Evolutionary conservation across 345 rosid species (phyloP), one percentile per base, ranked within the genome.

Genomic region (Ceriops decandra): DNA sequence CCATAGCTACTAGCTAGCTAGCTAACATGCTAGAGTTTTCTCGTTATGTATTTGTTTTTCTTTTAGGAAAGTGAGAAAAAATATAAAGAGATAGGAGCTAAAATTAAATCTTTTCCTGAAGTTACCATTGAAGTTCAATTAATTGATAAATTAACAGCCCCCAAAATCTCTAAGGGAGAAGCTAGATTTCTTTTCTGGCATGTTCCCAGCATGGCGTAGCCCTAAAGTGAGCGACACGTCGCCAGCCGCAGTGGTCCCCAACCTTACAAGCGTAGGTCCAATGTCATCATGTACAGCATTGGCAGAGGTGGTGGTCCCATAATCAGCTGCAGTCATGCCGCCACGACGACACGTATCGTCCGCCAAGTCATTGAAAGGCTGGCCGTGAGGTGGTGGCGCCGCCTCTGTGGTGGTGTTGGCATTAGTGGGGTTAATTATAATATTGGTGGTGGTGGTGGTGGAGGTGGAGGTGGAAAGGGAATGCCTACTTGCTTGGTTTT

Each of bases 141-240:
- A 56, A 56, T 9, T 56, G 16, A 11, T 56, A 22, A 72, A 74
- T 82, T 68, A 93, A 68, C 85, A 87, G 60, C 85, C 81, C 27
- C 89, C 87, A 75, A 91, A 89, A 58, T 88, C 96, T 67, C 91
- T 86, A 76, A 87, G 76, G 10, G 92, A 82, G 87, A 93, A 93
- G 59, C 92, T 22, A 32, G 77, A 72, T 24, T 68, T 78, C 62
- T 84, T 87, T 54, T 90, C 95, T 30, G 93, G 84, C 74, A 81
- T 79, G 76, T 85, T 89, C 51, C 95, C 95, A 64, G 90, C 83
- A 66, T 93, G 98, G 71, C 91, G 97, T 68, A 93, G 78, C 84
- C 98, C 98, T 77, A 93, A 82, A 33, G 98, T 93, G 75, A 93
- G 93, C 20, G 98, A 93, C 57, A 93, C 97, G 64, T 91, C 95